phyloP scores from a whole-genome alignment of 2,329 filamentous ascomycete species.

The Sporothrix brasiliensis region DNA sequence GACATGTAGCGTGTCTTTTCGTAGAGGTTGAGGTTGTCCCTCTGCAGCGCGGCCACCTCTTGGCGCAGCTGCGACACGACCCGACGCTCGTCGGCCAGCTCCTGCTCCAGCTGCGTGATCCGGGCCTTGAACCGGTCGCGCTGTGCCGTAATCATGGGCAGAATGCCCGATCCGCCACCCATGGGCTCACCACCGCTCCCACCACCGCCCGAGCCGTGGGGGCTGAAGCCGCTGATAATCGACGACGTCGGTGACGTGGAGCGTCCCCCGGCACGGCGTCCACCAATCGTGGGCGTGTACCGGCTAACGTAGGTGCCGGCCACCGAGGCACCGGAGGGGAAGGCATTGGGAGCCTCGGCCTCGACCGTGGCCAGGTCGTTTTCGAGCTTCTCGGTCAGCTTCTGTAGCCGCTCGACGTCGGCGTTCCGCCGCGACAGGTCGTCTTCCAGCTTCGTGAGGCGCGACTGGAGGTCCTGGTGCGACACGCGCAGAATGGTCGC shows the following conservation, averaged over 20 bases:
- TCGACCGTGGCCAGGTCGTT: conserved; percentile 88
- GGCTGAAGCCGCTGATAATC: conserved; percentile 96
- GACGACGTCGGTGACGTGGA: conserved; percentile 89
- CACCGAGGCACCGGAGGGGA: conserved; percentile 88
- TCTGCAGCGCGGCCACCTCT: conserved; percentile 88
- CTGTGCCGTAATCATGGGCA: conserved; percentile 98
- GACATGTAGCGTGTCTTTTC: conserved; percentile 98
- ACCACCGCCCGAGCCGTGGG: conserved; percentile 46
- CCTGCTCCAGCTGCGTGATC: conserved; percentile 85
- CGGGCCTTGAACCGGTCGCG: conserved; percentile 98
- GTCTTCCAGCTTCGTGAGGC: conserved; percentile 78
- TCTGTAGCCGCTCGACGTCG: conserved; percentile 82
- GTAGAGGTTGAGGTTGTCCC: conserved; percentile 93
- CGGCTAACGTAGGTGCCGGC: conserved; percentile 87
- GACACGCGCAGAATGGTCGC: conserved; percentile 90
- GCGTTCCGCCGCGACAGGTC: conserved; percentile 80
- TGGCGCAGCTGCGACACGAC: conserved; percentile 84
- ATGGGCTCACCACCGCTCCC: conserved; percentile 60
- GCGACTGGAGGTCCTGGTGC: conserved; percentile 83
- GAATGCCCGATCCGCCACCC: conserved; percentile 79
- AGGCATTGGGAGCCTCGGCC: conserved; percentile 78
- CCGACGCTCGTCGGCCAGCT: conserved; percentile 81
- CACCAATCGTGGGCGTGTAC: conserved; percentile 65
- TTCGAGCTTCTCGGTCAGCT: conserved; percentile 85
- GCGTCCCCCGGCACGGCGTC: conserved; percentile 45